Evolutionary conservation across 164 flowering plant genomes (phyloP), one percentile per base, ranked within the genome.

Genomic region (Brasenia schreberi): DNA sequence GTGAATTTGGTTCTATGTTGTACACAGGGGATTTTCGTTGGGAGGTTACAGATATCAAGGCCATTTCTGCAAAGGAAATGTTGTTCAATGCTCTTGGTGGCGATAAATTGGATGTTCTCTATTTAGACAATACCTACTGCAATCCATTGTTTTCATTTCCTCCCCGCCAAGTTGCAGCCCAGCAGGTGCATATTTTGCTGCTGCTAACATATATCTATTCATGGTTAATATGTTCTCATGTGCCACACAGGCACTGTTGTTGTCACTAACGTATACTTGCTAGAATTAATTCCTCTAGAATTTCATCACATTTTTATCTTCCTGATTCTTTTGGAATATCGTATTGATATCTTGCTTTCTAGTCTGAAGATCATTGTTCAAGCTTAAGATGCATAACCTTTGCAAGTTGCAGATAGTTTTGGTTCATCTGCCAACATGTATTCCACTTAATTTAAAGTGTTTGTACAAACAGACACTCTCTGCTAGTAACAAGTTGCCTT

Each of bases 111-210:
- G 86, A 87, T 66, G 62, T 75, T 19, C 85, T 92, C 45, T 84
- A 89, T 76, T 45, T 92, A 73, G 98, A 92, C 66, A 89, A 89
- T 73, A 89, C 98, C 6, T 92, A 86, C 64, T 87, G 96, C 68
- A 86, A 86, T 72, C 95, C 98, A 4, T 74, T 77, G 1, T 92
- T 75, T 76, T 73, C 68, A 61, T 89, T 92, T 74, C 96, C 98
- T 61, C 71, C 92, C 53, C 83, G 92, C n/a, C 76, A 80, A 74
- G 80, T 75, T 75, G 88, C 82, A 66, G 86, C 94, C 66, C 79
- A 77, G 74, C 92, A 87, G 97, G 96, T 91, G 23, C 53, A 45
- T 45, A 5, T 12, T 45, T 45, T 12, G 12, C 12, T 7, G 53
- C 1, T 7, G 7, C 53, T 45, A 12, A 45, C 53, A 2, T 45